Evolutionary conservation across 805 yeast species (phyloP).

Genomic region (Candida nonsorbophila): DNA sequence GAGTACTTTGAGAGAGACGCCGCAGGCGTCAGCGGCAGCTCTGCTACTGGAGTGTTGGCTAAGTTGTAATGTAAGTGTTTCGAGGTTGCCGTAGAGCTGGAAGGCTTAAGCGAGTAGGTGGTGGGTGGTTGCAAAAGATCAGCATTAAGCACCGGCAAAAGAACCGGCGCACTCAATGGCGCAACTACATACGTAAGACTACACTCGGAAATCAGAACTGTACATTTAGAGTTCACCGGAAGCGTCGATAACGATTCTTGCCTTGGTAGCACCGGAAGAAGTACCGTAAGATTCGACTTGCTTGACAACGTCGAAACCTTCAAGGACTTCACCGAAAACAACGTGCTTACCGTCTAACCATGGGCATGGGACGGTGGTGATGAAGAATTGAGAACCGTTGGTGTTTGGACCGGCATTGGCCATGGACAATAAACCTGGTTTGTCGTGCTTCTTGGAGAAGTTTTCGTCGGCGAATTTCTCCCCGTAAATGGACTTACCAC

Average conservation of each 20-base stretch:
- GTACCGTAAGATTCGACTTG: conserved; percentile 63
- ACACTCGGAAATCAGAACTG: neutral
- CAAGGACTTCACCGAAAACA: conserved; percentile 71
- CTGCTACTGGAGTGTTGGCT: conserved; percentile 34
- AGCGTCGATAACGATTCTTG: conserved; percentile 58
- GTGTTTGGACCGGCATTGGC: conserved; percentile 93
- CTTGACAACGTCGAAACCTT: conserved; percentile 58
- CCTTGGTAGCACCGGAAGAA: conserved; percentile 58
- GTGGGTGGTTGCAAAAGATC: too few relatives aligned
- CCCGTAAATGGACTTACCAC: conserved; percentile 87
- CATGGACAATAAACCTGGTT: conserved; percentile 82
- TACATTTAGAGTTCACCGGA: conserved; percentile 46
- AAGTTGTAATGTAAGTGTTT: conserved; percentile 18
- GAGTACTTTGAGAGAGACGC: conserved; percentile 20
- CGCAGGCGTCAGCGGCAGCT: conserved; percentile 27
- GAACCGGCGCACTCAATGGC: neutral
- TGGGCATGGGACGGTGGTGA: conserved; percentile 73
- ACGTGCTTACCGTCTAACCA: conserved; percentile 80
- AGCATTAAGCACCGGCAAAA: neutral
- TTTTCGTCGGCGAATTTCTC: conserved; percentile 61
- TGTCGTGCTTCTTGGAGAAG: conserved; percentile 67
- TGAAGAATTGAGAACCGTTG: conserved; percentile 87
- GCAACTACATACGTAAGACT: conserved; percentile 1
- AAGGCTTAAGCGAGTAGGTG: too few relatives aligned
- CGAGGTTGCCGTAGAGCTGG: neutral